These are phyloP conservation scores for Plasmodium gaboni DNA, from an alignment of 169 alveolate genomes.

Conservation along the genomic window DNA sequence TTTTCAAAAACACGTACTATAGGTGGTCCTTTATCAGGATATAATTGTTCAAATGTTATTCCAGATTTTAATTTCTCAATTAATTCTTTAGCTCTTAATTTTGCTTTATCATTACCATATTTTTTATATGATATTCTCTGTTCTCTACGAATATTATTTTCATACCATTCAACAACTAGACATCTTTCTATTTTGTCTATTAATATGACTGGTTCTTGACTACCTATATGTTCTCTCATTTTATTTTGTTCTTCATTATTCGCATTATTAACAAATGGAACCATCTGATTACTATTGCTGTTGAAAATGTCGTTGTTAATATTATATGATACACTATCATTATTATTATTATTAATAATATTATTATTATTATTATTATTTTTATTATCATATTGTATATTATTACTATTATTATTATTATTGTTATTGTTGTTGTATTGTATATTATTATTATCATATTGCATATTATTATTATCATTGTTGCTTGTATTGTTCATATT, in stretches of 20 bases:
- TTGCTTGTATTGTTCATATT: no score
- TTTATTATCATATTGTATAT: no score
- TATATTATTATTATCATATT: no score
- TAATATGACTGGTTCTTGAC: slow-evolving; percentile 79
- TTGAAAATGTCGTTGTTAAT: background rate
- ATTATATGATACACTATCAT: background rate
- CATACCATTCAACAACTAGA: slow-evolving; percentile 86
- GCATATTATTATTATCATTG: no score
- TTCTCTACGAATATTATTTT: slow-evolving; percentile 81
- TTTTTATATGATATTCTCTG: slow-evolving; percentile 87
- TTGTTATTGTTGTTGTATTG: no score
- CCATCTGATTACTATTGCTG: background rate
- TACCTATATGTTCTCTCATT: slow-evolving; percentile 7
- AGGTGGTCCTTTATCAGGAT: slow-evolving; percentile 89
- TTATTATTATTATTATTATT: no score
- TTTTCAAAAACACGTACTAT: slow-evolving; percentile 83
- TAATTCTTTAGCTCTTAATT: slow-evolving; percentile 85
- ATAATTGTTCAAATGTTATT: slow-evolving; percentile 85
- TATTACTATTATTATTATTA: no score
- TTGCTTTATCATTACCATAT: slow-evolving; percentile 88
- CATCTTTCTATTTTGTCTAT: slow-evolving; percentile 86
- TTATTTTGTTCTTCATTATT: background rate
- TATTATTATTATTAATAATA: no score
- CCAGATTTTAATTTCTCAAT: slow-evolving; percentile 82
- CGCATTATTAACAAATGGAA: background rate